Base-by-base conservation (phyloP, 1,139 yeast species). In the Suhomyces taliae region DNA sequence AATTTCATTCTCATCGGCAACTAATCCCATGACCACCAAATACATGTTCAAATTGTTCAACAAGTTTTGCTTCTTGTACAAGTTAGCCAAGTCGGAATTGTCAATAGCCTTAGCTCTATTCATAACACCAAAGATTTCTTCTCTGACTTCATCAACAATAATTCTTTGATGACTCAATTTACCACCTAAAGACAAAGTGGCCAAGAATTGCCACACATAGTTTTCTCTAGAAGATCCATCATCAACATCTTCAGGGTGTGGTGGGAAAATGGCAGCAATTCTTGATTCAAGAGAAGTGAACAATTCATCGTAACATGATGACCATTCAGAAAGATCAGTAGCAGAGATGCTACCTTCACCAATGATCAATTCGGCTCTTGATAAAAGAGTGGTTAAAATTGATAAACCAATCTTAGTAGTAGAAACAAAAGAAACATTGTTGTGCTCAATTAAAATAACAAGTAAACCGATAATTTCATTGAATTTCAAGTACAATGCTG, bases 201-300 rank as follows among this genome's bases (percentile, higher is more conserved):
- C 99, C 68, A 93, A 79, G 62, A 93, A 91, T 71, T 93, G 98
- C 99, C 99, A 93, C 41, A 90, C 91, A 60, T 91, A 90, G 57
- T 75, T 75, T 53, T 72, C 78, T 47, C 70, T 66, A 1, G 70
- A 61, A 0, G 95, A 82, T 54, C 86, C 91, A 61, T 89, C 96
- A 51, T 81, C 87, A 10, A 64, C 62, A 50, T 75, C 76, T 44
- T 68, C 72, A 27, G 71, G 72, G 45, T 74, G 73, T 42, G 93
- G 90, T 44, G 98, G 97, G 85, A 93, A 91, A 46, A 91, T 81
- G 27, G 83, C 75, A 2, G 86, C 76, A 48, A 93, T 77, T 64
- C 90, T 83, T 24, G 91, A 89, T 66, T 90, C 95, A 53, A 91
- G 73, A 6, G 86, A 75, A 27, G 87, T 82, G 70, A 93, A 93